Conservation (phyloP, 2,329 filamentous ascomycete species). For the Colletotrichum tropicicola region DNA sequence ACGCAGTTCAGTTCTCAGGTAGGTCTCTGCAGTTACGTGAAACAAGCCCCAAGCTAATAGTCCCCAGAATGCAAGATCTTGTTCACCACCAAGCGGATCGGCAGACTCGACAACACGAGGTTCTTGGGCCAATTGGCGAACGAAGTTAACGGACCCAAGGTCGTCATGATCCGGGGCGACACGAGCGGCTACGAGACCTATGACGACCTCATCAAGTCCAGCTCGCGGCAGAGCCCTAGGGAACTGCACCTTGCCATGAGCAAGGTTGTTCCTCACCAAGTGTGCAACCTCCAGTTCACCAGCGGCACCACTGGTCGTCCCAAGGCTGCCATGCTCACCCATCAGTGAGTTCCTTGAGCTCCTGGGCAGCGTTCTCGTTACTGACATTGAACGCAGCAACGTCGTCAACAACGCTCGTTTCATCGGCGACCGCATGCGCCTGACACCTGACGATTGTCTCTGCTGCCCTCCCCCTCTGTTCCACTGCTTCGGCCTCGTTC, state of each 20-base stretch:
- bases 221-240: slow-evolving; percentile 57
- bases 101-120: slow-evolving; percentile 68
- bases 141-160: slow-evolving; percentile 54
- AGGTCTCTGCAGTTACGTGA: slow-evolving; percentile 18
- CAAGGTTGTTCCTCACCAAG: slow-evolving; percentile 69
- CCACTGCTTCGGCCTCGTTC: slow-evolving; percentile 85
- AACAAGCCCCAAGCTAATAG: neutral
- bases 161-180: slow-evolving; percentile 69
- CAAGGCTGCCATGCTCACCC: slow-evolving; percentile 79
- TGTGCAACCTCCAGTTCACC: slow-evolving; percentile 80
- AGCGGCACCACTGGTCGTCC: slow-evolving; percentile 78
- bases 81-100: slow-evolving; percentile 77
- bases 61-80: slow-evolving; percentile 73
- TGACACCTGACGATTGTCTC: slow-evolving; percentile 72
- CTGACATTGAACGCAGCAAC: slow-evolving; percentile 50
- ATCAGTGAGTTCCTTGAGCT: slow-evolving; percentile 59
- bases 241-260: slow-evolving; percentile 61
- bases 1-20: slow-evolving; percentile 77
- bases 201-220: slow-evolving; percentile 62
- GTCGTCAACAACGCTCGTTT: slow-evolving; percentile 74
- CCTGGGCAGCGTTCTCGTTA: neutral
- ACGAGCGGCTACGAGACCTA: slow-evolving; percentile 67
- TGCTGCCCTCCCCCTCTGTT: slow-evolving; percentile 87
- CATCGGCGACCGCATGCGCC: slow-evolving; percentile 78
- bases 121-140: slow-evolving; percentile 64